These are phyloP conservation scores for Solanum commersonii DNA, from an alignment of 257 asterid species.

Conservation along the genomic window DNA sequence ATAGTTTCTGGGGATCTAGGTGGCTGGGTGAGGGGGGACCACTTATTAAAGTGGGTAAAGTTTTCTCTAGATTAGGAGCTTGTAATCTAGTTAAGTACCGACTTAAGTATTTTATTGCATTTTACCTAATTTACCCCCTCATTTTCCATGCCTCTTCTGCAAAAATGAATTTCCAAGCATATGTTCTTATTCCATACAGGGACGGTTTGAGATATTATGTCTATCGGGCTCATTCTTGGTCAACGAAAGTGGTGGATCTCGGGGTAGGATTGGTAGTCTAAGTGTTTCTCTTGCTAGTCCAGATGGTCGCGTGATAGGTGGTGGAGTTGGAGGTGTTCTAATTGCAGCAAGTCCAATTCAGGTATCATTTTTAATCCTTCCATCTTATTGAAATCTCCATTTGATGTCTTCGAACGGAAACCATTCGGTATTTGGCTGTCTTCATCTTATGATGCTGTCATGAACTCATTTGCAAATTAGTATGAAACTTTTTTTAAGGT, in stretches of 20 bases:
- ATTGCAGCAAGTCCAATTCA: constrained; percentile 78
- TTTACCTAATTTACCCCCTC: not conserved
- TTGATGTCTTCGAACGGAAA: not conserved
- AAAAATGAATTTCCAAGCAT: not conserved
- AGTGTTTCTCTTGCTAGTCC: constrained; percentile 68
- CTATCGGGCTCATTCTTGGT: constrained; percentile 62
- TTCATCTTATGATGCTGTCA: not conserved
- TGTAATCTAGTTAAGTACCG: not conserved
- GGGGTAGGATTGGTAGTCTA: constrained; percentile 48
- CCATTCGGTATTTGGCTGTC: not conserved
- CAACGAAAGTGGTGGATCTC: constrained; percentile 36
- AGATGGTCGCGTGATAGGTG: constrained; percentile 80
- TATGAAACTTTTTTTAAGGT: not conserved
- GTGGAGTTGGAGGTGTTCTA: constrained; percentile 76
- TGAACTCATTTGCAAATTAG: not conserved
- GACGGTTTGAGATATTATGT: constrained; percentile 66
- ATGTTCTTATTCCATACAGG: constrained; percentile 31
- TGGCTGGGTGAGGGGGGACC: not conserved
- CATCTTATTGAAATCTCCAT: not conserved
- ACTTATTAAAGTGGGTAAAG: not conserved
- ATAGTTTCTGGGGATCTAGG: not conserved
- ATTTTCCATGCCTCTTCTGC: not conserved
- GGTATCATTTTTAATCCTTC: constrained; percentile 24
- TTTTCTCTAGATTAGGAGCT: not conserved
- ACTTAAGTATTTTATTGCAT: not conserved